Conservation (phyloP, 1,139 yeast genomes). For the Kodamaea anthophila region DNA sequence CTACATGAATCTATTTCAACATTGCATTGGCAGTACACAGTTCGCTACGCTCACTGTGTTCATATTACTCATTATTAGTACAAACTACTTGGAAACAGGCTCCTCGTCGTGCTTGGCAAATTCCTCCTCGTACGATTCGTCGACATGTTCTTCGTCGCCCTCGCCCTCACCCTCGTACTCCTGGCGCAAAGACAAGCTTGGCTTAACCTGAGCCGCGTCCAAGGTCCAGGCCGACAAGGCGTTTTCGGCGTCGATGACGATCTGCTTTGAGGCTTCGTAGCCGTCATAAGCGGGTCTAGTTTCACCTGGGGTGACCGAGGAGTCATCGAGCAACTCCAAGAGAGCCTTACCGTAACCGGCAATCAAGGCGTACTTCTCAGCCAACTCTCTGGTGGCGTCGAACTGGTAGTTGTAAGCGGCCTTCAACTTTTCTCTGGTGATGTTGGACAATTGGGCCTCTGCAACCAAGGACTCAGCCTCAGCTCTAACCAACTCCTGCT, state of each 20-base stretch:
- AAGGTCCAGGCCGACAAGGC: constrained; percentile 96
- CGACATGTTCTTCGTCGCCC: constrained; percentile 47
- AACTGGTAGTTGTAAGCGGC: constrained; percentile 96
- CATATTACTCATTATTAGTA: too few relatives aligned
- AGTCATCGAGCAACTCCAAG: constrained; percentile 89
- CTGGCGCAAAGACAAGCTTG: constrained; percentile 84
- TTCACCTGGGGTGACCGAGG: constrained; percentile 98
- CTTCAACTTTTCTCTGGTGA: constrained; percentile 95
- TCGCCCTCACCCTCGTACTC: constrained; percentile 62
- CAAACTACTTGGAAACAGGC: constrained; percentile 1
- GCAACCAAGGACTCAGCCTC: constrained; percentile 99
- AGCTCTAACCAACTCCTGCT: constrained; percentile 97
- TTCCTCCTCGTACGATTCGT: constrained; percentile 44
- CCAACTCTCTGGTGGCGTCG: constrained; percentile 92
- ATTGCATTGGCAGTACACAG: too few relatives aligned
- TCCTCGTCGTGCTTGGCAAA: constrained; percentile 37
- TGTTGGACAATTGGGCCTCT: constrained; percentile 96
- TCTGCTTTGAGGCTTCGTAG: constrained; percentile 96
- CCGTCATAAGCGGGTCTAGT: constrained; percentile 98
- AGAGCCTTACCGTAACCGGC: constrained; percentile 99
- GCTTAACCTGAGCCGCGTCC: constrained; percentile 92
- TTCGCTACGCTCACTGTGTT: too few relatives aligned
- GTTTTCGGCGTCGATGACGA: constrained; percentile 93
- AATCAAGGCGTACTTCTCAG: constrained; percentile 92
- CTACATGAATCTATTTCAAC: too few relatives aligned